Evolutionary conservation across 106 monocot genomes (phyloP).

Genomic region (Dioscorea zingiberensis): DNA sequence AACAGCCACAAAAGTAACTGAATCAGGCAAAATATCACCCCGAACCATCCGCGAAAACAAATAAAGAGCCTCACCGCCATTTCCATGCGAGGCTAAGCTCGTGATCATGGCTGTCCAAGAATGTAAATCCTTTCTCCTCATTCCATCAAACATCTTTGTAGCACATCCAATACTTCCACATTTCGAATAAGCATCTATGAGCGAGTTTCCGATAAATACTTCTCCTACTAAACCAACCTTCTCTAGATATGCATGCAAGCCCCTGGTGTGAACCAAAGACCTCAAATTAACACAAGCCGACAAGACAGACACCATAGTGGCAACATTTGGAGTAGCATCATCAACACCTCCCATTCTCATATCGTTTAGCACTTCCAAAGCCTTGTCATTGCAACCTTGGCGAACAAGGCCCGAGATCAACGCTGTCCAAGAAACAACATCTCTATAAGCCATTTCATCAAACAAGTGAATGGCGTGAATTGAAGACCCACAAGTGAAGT

Average conservation of each 20-base stretch:
- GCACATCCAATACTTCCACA: slow-evolving; percentile 37
- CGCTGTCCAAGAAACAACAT: slow-evolving; percentile 52
- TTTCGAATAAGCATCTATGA: slow-evolving; percentile 57
- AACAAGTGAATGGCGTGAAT: slow-evolving; percentile 19
- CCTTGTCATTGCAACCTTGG: slow-evolving; percentile 13
- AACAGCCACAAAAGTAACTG: slow-evolving; percentile 35
- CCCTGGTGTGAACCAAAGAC: slow-evolving; percentile 27
- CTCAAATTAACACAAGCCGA: slow-evolving; percentile 38
- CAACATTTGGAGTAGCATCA: slow-evolving; percentile 34
- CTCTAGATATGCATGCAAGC: slow-evolving; percentile 37
- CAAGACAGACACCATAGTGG: slow-evolving; percentile 35
- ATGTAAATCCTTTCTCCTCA: slow-evolving; percentile 30
- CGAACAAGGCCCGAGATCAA: slow-evolving; percentile 33
- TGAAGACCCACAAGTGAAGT: slow-evolving; percentile 20
- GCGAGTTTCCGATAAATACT: slow-evolving; percentile 39
- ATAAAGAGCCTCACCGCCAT: slow-evolving; percentile 31
- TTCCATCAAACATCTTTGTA: slow-evolving; percentile 26
- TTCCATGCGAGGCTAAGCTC: slow-evolving; percentile 44
- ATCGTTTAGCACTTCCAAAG: slow-evolving; percentile 34
- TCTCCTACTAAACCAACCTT: slow-evolving; percentile 35
- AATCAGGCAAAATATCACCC: slow-evolving; percentile 26
- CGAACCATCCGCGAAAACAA: slow-evolving; percentile 28
- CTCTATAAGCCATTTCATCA: slow-evolving; percentile 24
- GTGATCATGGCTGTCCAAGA: slow-evolving; percentile 59
- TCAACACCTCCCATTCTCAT: slow-evolving; percentile 19